A percentile compares a stretch with the other conserved stretches of the same genome.
phyloP scores from a whole-genome alignment of 140 eudicot genomes.

The Ambrosia hybrid region DNA sequence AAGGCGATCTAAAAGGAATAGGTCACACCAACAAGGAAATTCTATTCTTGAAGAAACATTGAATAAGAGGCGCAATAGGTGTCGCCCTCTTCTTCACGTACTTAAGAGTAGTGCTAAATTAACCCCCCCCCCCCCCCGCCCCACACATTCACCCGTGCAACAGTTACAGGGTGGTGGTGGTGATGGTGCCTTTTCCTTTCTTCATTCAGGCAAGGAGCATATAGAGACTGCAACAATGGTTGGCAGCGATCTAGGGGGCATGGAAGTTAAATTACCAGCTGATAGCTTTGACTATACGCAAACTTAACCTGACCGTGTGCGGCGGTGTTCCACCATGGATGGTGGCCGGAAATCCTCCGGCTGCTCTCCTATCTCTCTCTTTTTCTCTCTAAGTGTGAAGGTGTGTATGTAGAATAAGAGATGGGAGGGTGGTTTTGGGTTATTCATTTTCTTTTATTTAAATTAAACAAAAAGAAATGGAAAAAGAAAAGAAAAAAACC shows the following conservation, averaged over 20 bases:
- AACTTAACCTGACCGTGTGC: not conserved
- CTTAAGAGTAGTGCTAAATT: slow-evolving; percentile 44
- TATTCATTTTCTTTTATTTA: too few relatives aligned
- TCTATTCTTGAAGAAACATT: slow-evolving; percentile 35
- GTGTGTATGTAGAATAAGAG: too few relatives aligned
- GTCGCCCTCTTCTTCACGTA: slow-evolving; percentile 55
- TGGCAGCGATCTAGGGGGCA: too few relatives aligned
- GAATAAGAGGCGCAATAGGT: slow-evolving; percentile 54
- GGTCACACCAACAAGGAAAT: slow-evolving; percentile 33
- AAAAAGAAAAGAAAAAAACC: too few relatives aligned
- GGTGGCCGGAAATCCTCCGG: too few relatives aligned
- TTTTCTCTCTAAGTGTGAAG: too few relatives aligned
- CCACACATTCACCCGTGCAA: slow-evolving; percentile 37
- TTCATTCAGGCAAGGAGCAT: slow-evolving; percentile 41
- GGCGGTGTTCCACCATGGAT: too few relatives aligned
- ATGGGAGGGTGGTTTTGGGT: too few relatives aligned
- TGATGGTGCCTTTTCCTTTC: slow-evolving; percentile 1
- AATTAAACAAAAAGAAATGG: too few relatives aligned
- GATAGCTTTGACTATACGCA: slow-evolving; percentile 25
- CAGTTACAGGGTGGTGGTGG: slow-evolving; percentile 30
- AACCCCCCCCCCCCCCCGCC: too few relatives aligned
- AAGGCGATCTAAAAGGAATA: slow-evolving; percentile 27
- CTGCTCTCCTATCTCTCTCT: too few relatives aligned
- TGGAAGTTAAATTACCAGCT: slow-evolving; percentile 20
- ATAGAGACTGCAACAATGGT: slow-evolving; percentile 25